Base-by-base conservation (phyloP, 2,329 filamentous ascomycete species). In the Magnaporthiopsis rhizophila region DNA sequence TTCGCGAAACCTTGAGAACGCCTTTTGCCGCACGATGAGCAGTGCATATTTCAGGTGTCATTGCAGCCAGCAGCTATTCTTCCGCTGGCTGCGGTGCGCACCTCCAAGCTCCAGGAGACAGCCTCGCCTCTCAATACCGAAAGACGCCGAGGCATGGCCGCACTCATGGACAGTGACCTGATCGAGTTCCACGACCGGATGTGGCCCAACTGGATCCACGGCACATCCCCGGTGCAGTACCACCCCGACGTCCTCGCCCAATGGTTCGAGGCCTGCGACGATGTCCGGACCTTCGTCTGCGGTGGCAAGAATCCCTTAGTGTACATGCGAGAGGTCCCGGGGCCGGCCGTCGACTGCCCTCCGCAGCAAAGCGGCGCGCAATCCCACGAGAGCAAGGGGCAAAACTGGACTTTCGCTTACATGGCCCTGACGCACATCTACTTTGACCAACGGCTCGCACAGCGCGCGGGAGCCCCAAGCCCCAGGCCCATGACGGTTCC, bases 341-440 rank as follows among this genome's bases (percentile, higher is more conserved):
- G 32, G 28, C 9, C 34, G 58, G 15, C 26, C n/a, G n/a, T 59
- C 7, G n/a, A 30, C 36, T 38, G 36, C 12, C 36, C 36, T 36
- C 36, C 32, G 8, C 32, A 3, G 9, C 32, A 8, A 9, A 34
- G 58, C 1, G 30, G 34, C 8, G 34, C 59, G 21, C 59, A 26
- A 38, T 26, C 9, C 59, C 24, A 5, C 15, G 59, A 61, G n/a
- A 15, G 21, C 59, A 61, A 45, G 59, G 36, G 36, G 11, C 36
- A 18, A 50, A n/a, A 24, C 59, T 61, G 18, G 45, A 45, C n/a
- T 50, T 61, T 38, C 21, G 59, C 59, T 9, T 61, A 38, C 32
- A 50, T 61, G 59, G 59, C 59, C 45, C 59, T 61, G 59, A 61
- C 59, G n/a, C 45, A 50, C n/a, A 61, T 61, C 32, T 61, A 38